These are phyloP conservation scores for Forsythia suspensa DNA, from an alignment of 257 asterid species.

Conservation along the genomic window DNA sequence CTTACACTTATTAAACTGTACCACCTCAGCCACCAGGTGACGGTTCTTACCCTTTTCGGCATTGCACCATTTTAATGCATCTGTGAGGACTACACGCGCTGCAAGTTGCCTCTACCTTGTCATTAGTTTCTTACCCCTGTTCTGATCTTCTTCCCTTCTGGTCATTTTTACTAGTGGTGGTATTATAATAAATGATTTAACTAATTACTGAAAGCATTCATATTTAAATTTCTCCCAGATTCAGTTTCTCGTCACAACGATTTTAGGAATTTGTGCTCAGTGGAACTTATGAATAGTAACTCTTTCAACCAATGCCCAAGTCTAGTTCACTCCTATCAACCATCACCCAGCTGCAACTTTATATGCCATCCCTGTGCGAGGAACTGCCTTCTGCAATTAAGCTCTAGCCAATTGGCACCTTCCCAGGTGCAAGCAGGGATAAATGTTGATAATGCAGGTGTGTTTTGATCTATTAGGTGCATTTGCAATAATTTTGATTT, in stretches of 20 bases:
- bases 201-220: background rate
- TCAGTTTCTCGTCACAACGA: constrained; percentile 10
- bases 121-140: background rate
- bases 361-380: constrained; percentile 9
- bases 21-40: background rate
- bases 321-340: constrained; percentile 16
- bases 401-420: constrained; percentile 21
- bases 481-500: background rate
- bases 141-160: background rate
- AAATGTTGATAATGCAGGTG: constrained; percentile 18
- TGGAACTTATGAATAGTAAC: constrained; percentile 12
- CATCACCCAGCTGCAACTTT: constrained; percentile 8
- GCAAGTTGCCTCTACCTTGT: background rate
- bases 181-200: background rate
- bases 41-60: background rate
- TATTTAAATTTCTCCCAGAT: constrained; percentile 7
- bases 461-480: background rate
- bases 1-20: background rate
- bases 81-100: background rate
- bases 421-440: constrained; percentile 16
- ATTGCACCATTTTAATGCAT: background rate
- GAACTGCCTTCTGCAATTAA: constrained; percentile 18
- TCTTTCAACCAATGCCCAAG: constrained; percentile 9
- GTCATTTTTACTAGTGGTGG: background rate
- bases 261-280: background rate